Base-by-base conservation (phyloP, 805 yeast genomes). In the Wickerhamiella vanderwaltii region DNA sequence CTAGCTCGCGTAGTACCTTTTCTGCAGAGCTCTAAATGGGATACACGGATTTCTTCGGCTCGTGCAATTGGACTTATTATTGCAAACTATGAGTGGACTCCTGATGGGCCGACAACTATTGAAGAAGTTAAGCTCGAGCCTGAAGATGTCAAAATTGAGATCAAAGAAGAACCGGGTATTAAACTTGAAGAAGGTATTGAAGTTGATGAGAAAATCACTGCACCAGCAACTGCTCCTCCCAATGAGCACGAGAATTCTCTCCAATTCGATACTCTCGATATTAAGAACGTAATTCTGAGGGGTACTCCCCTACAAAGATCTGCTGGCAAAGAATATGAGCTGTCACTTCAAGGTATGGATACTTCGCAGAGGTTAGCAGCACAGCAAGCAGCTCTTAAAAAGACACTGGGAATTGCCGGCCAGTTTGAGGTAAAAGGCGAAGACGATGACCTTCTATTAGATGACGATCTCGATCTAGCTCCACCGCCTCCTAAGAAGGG, bases 51-150 rank as follows among this genome's bases (percentile, higher is more conserved):
- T 1, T 77, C 97, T 1, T 91, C 99, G 1, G 95, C 96, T 1
- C 67, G 85, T 42, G 97, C 98, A 0, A 72, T 91, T 51, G 97
- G 97, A 6, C 94, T 94, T 3, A 86, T 91, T 22, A 88, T 86
- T 3, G 73, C 75, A 33, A 78, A 84, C 59, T 76, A 87, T 1
- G 53, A 66, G 23, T 91, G 97, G 97, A 85, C 84, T 54, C 97
- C 97, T 1, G 37, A 25, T 20, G 2, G 26, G n/a, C 32, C 29
- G 3, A 22, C 23, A 6, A 42, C 35, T 9, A 28, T 41, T 6
- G 29, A 37, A 5, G 42, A 46, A 35, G 41, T 39, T 15, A 23
- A 29, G 13, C 35, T 15, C 3, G 48, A 41, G 17, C 46, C 39
- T 13, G 34, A 12, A 3, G 47, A 24, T 15, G 41, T 24, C 34